Base-by-base conservation (phyloP, 495 filamentous ascomycete genomes). In the Aspergillus leporis region DNA sequence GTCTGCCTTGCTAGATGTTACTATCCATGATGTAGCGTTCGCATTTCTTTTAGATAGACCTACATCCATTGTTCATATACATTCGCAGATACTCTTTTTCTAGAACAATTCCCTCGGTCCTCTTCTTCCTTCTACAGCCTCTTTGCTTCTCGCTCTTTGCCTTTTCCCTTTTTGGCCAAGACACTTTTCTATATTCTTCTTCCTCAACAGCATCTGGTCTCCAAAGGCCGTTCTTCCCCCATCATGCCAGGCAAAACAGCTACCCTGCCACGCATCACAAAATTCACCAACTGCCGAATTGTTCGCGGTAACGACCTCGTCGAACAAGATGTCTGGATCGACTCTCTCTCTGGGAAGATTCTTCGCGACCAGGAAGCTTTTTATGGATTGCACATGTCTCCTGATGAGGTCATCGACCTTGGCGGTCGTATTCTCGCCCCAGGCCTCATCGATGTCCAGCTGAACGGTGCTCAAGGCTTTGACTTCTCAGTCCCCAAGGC, bases 401-500 rank as follows among this genome's bases (percentile, higher is more conserved):
- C 77, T 14, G 72, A 79, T 67, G 72, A 79, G 58, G 70, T 86
- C 52, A 76, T 94, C 62, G 83, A 96, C 63, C 83, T 94, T 13
- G 78, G 83, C n/a, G 88, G 89, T 48, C 86, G 87, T 59, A 91
- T 94, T 64, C 63, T 96, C 22, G 83, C 89, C 13, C 90, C 91
- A 0, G 91, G 90, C 14, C 81, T 94, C 62, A 90, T 95, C 64
- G 91, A 96, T 65, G 85, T 89, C 49, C 91, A 96, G 67, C 81
- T 93, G 47, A 96, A 96, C 64, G 91, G 91, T 43, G 90, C 87
- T 6, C 89, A 89, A 59, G 91, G 91, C 47, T 91, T 93, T 75
- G 90, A 94, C 74, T 93, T 93, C 70, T 92, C 90, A 1, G 75
- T 90, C 2, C 83, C 88, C 6, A 81, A 86, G n/a, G 80, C 86